Evolutionary conservation across 2,329 filamentous ascomycete species (phyloP), one percentile per base, ranked within the genome.

Genomic region (Xylaria sp.): DNA sequence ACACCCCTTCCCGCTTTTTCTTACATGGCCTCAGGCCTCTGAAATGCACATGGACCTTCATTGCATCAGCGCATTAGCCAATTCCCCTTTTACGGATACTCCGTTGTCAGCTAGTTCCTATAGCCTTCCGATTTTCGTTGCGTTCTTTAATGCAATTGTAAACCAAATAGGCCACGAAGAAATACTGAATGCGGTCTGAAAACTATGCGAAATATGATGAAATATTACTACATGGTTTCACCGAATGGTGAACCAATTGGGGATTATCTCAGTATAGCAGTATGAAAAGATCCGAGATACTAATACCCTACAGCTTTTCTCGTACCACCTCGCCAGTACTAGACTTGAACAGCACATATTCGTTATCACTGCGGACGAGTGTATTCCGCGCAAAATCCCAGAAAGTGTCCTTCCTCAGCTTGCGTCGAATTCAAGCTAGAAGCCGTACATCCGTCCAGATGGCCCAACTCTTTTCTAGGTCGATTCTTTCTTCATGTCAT

Each of bases 401-500:
- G 68, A 84, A 84, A 75, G 82, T 84, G 0, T 84, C 82, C 1
- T 84, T 84, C 70, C 83, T 81, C 15, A 73, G 74, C 61, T 58
- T 78, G 25, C 76, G 76, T 77, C 54, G 77, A 78, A 31, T 75
- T 77, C 25, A 78, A 79, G 18, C 81, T 74, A 4, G 78, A 87
- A 87, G 73, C 85, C 86, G 23, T 79, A 84, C 39, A 82, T 88
- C 69, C 86, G 88, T 9, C 88, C 87, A 0, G 88, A 90, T 73
- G 89, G 87, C 3, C 88, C 88, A 1, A 90, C 88, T 0, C 83
- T 90, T 7, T 88, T 88, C 12, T 77, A 87, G 65, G 85, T 86
- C 63, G 84, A 85, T 71, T 66, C 75, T 51, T 50, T 70, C 55
- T 58, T 71, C 50, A 69, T 73, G 34, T 66, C 69, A 4, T 4